A percentile compares a stretch with the other conserved stretches of the same genome.
Conservation (phyloP, 1,139 yeast genomes). For the Hyphopichia wangnamkhiaoensis region DNA sequence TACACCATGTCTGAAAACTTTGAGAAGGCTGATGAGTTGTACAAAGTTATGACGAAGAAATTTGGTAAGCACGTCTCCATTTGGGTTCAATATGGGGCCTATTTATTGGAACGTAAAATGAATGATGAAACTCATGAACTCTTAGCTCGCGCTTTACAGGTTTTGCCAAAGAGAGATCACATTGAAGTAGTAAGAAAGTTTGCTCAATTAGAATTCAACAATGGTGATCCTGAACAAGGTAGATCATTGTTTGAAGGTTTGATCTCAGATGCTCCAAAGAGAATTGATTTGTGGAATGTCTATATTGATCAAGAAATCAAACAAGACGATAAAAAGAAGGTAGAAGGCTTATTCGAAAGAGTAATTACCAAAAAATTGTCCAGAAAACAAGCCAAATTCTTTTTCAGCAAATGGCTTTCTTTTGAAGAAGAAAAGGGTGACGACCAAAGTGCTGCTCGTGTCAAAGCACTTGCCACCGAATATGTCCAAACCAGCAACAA, state of each 20-base stretch:
- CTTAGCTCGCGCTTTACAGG: slow-evolving; percentile 70
- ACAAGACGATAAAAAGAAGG: slow-evolving; percentile 55
- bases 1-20: slow-evolving; percentile 72
- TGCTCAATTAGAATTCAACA: slow-evolving; percentile 82
- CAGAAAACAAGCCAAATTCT: slow-evolving; percentile 92
- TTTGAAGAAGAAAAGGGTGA: slow-evolving; percentile 74
- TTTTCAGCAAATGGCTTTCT: slow-evolving; percentile 88
- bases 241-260: slow-evolving; percentile 93
- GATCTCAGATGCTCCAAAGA: slow-evolving; percentile 84
- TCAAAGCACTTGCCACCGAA: slow-evolving; percentile 89
- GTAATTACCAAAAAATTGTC: slow-evolving; percentile 66
- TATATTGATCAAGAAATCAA: slow-evolving; percentile 92
- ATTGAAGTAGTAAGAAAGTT: slow-evolving; percentile 82
- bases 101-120: slow-evolving; percentile 60
- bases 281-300: slow-evolving; percentile 93
- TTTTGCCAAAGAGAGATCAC: slow-evolving; percentile 74
- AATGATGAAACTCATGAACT: slow-evolving; percentile 66
- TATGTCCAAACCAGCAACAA: slow-evolving; percentile 44
- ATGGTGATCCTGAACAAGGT: slow-evolving; percentile 93
- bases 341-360: slow-evolving; percentile 81
- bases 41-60: slow-evolving; percentile 71
- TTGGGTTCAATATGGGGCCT: slow-evolving; percentile 81
- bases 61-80: slow-evolving; percentile 70
- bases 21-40: slow-evolving; percentile 69
- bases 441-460: slow-evolving; percentile 73